Evolutionary conservation across 352 stramenopile species (phyloP).

Genomic region (Globisporangium carolinianum): DNA sequence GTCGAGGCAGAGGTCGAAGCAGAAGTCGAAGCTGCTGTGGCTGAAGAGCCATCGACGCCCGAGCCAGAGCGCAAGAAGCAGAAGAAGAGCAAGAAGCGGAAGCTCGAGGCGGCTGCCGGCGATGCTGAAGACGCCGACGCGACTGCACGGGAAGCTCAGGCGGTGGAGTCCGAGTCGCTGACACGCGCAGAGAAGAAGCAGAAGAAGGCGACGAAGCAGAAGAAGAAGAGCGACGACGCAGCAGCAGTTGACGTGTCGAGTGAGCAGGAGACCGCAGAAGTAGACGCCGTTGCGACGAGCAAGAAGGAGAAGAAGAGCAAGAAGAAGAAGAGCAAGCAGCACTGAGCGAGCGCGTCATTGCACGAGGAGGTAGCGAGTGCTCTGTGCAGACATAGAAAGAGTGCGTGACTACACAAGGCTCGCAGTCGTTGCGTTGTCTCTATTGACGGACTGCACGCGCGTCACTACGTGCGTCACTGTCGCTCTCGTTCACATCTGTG

Average conservation of each 20-base stretch:
- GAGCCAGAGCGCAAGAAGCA: constrained; percentile 9
- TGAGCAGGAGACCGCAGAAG: constrained; percentile 9
- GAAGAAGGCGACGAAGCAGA: constrained; percentile 11
- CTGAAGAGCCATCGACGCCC: too few species aligned
- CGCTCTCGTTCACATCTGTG: too few species aligned
- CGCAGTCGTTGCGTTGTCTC: neutral
- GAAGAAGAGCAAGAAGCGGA: constrained; percentile 20
- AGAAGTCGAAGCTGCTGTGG: too few species aligned
- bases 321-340: constrained; percentile 33
- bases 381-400: too few species aligned
- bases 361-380: neutral
- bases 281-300: constrained; percentile 4
- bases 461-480: too few species aligned
- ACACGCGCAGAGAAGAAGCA: constrained; percentile 15
- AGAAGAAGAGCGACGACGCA: constrained; percentile 22
- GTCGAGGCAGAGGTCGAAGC: constrained; percentile 4
- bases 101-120: constrained; percentile 8
- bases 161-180: constrained; percentile 3
- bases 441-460: neutral
- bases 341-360: neutral
- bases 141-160: neutral
- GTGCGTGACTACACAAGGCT: too few species aligned
- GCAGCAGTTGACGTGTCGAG: neutral
- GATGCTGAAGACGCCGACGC: constrained; percentile 4
- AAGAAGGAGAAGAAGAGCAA: constrained; percentile 24